phyloP scores from a whole-genome alignment of 1,284 basidiomycete genomes.

The Inonotus hispidus region DNA sequence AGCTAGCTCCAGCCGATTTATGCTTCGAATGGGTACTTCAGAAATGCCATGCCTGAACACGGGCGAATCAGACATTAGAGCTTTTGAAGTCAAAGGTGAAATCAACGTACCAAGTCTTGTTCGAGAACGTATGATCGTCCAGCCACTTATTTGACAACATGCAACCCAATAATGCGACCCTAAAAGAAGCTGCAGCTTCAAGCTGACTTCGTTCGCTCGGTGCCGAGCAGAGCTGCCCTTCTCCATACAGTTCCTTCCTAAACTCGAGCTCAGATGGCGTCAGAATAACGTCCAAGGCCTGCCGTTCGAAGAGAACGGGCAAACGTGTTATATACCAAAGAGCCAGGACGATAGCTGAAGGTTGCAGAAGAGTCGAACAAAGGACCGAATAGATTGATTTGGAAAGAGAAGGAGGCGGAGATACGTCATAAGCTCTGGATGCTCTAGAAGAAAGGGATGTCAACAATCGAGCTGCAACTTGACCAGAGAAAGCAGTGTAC shows the following conservation, averaged over 20 bases:
- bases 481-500: slow-evolving; percentile 32
- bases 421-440: slow-evolving; percentile 36
- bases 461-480: slow-evolving; percentile 18
- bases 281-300: slow-evolving; percentile 10
- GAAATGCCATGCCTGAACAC: slow-evolving; percentile 68
- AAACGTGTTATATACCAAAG: slow-evolving; percentile 80
- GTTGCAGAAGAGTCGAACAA: slow-evolving; percentile 75
- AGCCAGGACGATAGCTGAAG: slow-evolving; percentile 73
- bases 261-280: slow-evolving; percentile 29
- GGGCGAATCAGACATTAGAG: slow-evolving; percentile 9
- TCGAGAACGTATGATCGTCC: slow-evolving; percentile 89
- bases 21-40: slow-evolving; percentile 56
- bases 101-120: slow-evolving; percentile 84
- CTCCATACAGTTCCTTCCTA: slow-evolving; percentile 46
- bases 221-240: slow-evolving; percentile 57
- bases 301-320: slow-evolving; percentile 52
- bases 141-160: slow-evolving; percentile 91
- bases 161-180: slow-evolving; percentile 74
- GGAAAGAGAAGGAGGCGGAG: slow-evolving; percentile 51
- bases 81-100: slow-evolving; percentile 1
- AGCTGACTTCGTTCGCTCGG: slow-evolving; percentile 44
- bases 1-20: slow-evolving; percentile 67
- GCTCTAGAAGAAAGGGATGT: slow-evolving; percentile 29
- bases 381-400: slow-evolving; percentile 65
- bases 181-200: slow-evolving; percentile 57